Evolutionary conservation across 345 rosid genomes (phyloP), one percentile per base, ranked within the genome.

Genomic region (Odontarrhena argentea): DNA sequence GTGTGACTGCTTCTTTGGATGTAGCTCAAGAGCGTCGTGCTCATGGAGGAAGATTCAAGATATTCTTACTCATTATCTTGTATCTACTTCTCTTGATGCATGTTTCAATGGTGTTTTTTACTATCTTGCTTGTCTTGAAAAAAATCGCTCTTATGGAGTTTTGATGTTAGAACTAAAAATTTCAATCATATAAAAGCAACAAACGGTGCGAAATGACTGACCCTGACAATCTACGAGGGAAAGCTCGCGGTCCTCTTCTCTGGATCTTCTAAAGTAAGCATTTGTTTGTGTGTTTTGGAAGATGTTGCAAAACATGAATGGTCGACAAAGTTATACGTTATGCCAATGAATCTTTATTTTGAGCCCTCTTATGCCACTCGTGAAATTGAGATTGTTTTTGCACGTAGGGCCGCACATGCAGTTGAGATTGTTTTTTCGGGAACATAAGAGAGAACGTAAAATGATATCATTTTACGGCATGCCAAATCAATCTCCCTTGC

Each of bases 31-130:
- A 18, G 22, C 22, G 22, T 18, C 22, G 22, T 18, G 22, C 22
- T 18, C 22, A 18, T 18, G 22, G 22, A 18, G 22, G 22, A 18
- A 18, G 22, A 18, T 18, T 18, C 22, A 18, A 18, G 22, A 18
- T 18, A 18, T 18, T 55, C 71, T 63, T 45, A 46, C 71, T 44
- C 55, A 55, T 14, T 67, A 13, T 35, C 47, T 18, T 18, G 22
- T 18, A 18, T 18, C 22, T 18, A 18, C 15, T 44, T 24, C 55
- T 55, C 55, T 2, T 67, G 54, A 55, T n/a, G 46, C 55, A 55
- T 67, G 63, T 67, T 24, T 67, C 4, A 7, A 45, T 45, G 71
- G 71, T 0, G 54, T 67, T 9, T 36, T 67, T n/a, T 55, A 55
- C 37, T 67, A 67, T 34, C 45, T 24, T 43, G 71, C 46, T 34